Evolutionary conservation across 768 basidiomycete species (phyloP), one percentile per base, ranked within the genome.

Genomic region (Aureoboletus auriporus): DNA sequence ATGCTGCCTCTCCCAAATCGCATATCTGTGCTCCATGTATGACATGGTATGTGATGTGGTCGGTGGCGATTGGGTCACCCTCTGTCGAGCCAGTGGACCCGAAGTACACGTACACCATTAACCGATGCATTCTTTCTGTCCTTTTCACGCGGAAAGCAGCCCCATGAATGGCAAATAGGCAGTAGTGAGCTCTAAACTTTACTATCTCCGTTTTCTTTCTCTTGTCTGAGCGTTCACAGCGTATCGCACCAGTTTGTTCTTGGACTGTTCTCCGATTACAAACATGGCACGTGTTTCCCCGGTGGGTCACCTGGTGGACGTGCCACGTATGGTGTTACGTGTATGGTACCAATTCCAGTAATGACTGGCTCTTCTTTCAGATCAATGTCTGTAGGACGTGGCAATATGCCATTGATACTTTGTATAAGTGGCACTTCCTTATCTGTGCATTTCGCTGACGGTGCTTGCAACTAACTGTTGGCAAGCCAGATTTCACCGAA

Each of bases 381-480:
- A 39, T 39, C 33, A 23, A 23, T 23, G 20, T 26, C 13, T n/a
- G 26, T 40, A 42, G 23, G 34, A 50, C 43, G 42, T 52, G 46
- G 50, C 44, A 56, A 16, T 34, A n/a, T 8, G 35, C n/a, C 33
- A 29, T 30, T 13, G 38, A 23, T 43, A 17, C 9, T 38, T 17
- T 38, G 31, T 11, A 20, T 34, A 14, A 17, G 28, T 9, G 13
- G 31, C 30, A 35, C 12, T 49, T 51, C 47, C 51, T 26, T 50
- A 52, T 50, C 42, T 20, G 49, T 45, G 17, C n/a, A 20, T 27
- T 48, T 34, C 39, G 11, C 40, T 17, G 39, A 26, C 6, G 37
- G 38, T 40, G 26, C 27, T 43, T 35, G 44, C 36, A 13, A 14
- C 20, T 16, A 20, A 38, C 31, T 14, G 41, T 17, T 29, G 2